Evolutionary conservation across 768 basidiomycete genomes (phyloP).

Genomic region (Gloeopeniophorella convolvens): DNA sequence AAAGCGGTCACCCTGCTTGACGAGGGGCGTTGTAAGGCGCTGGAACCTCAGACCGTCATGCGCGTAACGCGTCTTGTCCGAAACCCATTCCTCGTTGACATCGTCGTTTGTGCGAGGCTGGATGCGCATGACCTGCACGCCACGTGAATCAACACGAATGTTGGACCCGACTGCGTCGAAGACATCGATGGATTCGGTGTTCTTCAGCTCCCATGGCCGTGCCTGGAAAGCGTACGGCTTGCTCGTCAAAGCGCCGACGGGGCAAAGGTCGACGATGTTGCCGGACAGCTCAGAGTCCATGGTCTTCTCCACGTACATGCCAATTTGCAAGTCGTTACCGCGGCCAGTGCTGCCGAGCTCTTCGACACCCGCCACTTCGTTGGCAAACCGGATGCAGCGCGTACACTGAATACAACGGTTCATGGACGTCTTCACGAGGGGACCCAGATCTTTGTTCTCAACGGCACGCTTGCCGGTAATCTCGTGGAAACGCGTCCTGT

Average conservation of each 20-base stretch:
- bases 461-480: conserved; percentile 96
- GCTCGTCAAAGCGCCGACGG: conserved; percentile 95
- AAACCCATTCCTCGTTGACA: conserved; percentile 99
- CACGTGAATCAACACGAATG: conserved; percentile 92
- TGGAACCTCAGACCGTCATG: conserved; percentile 96
- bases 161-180: conserved; percentile 94
- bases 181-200: conserved; percentile 94
- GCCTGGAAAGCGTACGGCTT: conserved; percentile 99
- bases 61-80: conserved; percentile 96
- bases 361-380: conserved; percentile 98
- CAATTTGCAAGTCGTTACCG: conserved; percentile 98
- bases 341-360: conserved; percentile 95
- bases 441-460: conserved; percentile 97
- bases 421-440: conserved; percentile 98
- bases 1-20: conserved; percentile 91
- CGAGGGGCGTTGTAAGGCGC: conserved; percentile 84
- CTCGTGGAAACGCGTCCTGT: conserved; percentile 97
- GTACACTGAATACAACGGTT: conserved; percentile 99
- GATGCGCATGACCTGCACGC: conserved; percentile 94
- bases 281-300: conserved; percentile 98
- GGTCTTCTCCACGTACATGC: conserved; percentile 95
- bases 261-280: conserved; percentile 95
- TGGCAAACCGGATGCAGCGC: conserved; percentile 97
- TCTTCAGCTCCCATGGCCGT: conserved; percentile 97
- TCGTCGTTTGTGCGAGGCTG: conserved; percentile 96